These are phyloP conservation scores for Corniculantispora saksenae DNA, from an alignment of 2,329 filamentous ascomycete genomes.

Conservation along the genomic window DNA sequence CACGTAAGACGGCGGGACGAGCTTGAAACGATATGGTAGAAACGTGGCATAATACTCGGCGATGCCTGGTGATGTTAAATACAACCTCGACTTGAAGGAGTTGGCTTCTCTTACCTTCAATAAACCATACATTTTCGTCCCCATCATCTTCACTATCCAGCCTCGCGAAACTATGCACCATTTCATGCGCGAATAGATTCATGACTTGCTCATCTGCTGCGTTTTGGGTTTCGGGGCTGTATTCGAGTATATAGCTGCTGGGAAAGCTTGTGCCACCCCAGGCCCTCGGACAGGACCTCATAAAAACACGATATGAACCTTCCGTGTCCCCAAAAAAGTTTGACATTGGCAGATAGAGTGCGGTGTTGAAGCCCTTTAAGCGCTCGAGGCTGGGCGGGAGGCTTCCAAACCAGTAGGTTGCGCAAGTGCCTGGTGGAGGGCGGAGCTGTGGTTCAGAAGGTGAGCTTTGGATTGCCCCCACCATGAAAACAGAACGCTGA, in stretches of 20 bases:
- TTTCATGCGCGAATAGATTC: constrained; percentile 21
- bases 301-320: constrained; percentile 22
- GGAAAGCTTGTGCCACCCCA: constrained; percentile 21
- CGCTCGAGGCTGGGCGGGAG: constrained; percentile 19
- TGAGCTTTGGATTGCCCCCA: constrained; percentile 19
- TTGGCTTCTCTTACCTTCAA: constrained; percentile 13
- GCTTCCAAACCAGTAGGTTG: constrained; percentile 23
- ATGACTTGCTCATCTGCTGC: constrained; percentile 15
- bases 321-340: constrained; percentile 17
- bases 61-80: constrained; percentile 8
- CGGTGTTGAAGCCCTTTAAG: constrained; percentile 20
- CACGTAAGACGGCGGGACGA: constrained; percentile 19
- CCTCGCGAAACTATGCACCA: constrained; percentile 23
- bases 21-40: constrained; percentile 21
- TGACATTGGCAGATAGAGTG: constrained; percentile 18
- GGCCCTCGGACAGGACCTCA: constrained; percentile 17
- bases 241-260: constrained; percentile 22
- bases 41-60: constrained; percentile 21
- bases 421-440: constrained; percentile 6
- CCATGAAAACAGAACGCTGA: constrained; percentile 22
- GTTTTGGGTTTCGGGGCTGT: constrained; percentile 13
- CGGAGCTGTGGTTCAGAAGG: constrained; percentile 11
- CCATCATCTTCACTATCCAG: constrained; percentile 18
- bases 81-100: not conserved
- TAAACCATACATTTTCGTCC: constrained; percentile 22